These are phyloP conservation scores for Handroanthus guayacan DNA, from an alignment of 257 asterid species.

Conservation along the genomic window DNA sequence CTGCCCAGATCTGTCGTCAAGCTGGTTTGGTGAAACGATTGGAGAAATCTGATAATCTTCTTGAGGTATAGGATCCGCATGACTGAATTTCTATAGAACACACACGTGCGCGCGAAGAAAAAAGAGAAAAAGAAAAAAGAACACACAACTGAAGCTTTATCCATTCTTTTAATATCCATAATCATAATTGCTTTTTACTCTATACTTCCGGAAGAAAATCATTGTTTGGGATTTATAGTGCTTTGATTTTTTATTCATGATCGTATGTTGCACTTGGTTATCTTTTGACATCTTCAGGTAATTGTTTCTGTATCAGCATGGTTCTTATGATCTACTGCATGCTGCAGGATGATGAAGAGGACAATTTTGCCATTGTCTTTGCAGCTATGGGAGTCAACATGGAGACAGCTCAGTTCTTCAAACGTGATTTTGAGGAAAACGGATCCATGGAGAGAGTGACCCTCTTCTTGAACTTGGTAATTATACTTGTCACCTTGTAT, in stretches of 20 bases:
- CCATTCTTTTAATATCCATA: background rate
- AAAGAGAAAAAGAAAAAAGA: background rate
- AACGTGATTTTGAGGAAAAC: conserved; percentile 99
- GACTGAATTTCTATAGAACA: background rate
- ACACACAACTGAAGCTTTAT: background rate
- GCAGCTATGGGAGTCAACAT: conserved; percentile 99
- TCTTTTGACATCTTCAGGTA: conserved; percentile 16
- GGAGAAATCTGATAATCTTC: conserved; percentile 90
- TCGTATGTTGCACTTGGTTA: conserved; percentile 4
- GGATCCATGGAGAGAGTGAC: conserved; percentile 99
- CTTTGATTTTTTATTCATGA: conserved; percentile 4
- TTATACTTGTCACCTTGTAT: conserved; percentile 21
- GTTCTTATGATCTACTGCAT: conserved; percentile 39
- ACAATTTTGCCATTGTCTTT: conserved; percentile 97
- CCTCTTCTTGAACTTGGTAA: conserved; percentile 91
- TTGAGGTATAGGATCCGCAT: conserved; percentile 58
- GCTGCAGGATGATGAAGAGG: conserved; percentile 78
- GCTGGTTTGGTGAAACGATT: conserved; percentile 97
- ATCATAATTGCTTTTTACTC: background rate
- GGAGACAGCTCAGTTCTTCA: conserved; percentile 98
- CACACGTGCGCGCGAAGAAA: too few species aligned
- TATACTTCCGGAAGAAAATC: background rate
- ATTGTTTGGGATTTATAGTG: background rate
- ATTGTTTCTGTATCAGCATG: conserved; percentile 27
- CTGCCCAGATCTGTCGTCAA: conserved; percentile 99